Conservation (phyloP, 2,329 filamentous ascomycete species). For the Fusarium citri region DNA sequence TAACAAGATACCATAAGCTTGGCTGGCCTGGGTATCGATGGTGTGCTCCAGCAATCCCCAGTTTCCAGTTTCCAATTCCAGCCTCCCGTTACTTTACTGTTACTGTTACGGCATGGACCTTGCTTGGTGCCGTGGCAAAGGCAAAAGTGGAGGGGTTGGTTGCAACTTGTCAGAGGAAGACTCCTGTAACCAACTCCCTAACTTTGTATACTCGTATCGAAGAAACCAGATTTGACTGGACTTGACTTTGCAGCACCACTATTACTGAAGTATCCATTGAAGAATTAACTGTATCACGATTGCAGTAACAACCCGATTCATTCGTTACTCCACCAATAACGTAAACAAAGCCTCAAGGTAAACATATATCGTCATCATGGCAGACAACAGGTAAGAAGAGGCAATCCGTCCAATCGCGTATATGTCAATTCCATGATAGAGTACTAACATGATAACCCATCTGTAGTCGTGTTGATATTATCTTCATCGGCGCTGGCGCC, state of each 20-base stretch:
- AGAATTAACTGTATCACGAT: neutral
- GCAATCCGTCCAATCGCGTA: neutral
- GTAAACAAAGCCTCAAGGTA: neutral
- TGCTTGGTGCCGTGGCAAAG: slow-evolving; percentile 27
- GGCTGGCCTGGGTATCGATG: slow-evolving; percentile 27
- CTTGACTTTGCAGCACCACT: neutral
- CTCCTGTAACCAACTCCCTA: neutral
- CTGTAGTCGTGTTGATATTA: slow-evolving; percentile 59
- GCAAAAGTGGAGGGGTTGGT: slow-evolving; percentile 33
- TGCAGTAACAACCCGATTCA: neutral
- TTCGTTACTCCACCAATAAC: slow-evolving; percentile 3
- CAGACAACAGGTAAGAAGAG: slow-evolving; percentile 30
- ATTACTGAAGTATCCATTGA: neutral
- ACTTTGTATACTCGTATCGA: neutral
- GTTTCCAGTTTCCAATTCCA: slow-evolving; percentile 8
- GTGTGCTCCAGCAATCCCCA: slow-evolving; percentile 34
- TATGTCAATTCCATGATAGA: neutral
- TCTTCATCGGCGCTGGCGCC: slow-evolving; percentile 77
- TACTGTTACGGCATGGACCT: slow-evolving; percentile 21
- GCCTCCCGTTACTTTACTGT: neutral
- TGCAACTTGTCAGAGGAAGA: neutral
- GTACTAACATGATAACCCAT: slow-evolving; percentile 16
- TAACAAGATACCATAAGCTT: slow-evolving; percentile 5
- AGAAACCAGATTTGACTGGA: neutral
- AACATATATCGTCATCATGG: slow-evolving; percentile 23